phyloP scores from a whole-genome alignment of 176 grass and related monocot genomes.

The Oryza rufipogon region DNA sequence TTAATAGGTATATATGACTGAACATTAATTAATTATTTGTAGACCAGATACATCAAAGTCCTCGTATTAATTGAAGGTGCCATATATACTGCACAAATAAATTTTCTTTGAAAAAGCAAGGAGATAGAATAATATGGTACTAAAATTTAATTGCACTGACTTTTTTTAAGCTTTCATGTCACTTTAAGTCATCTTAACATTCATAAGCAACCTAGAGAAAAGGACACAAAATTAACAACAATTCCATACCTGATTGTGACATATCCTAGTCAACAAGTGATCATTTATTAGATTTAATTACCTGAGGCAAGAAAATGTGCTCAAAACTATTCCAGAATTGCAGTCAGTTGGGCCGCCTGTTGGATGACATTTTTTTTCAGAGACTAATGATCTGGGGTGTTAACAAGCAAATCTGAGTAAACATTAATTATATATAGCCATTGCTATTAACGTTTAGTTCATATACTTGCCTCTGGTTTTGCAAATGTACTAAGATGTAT shows the following conservation, averaged over 20 bases:
- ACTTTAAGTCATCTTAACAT: conserved; percentile 15
- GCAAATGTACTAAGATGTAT: not conserved
- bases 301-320: not conserved
- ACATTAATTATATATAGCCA: not conserved
- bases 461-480: not conserved
- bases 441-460: not conserved
- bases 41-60: conserved; percentile 11
- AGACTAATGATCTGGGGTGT: not conserved
- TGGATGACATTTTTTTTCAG: not conserved
- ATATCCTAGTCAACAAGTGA: conserved; percentile 5
- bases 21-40: conserved; percentile 13
- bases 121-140: not conserved
- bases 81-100: not conserved
- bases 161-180: conserved; percentile 19
- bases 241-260: conserved; percentile 27
- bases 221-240: conserved; percentile 14
- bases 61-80: not conserved
- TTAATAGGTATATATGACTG: not conserved
- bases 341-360: not conserved
- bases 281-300: not conserved
- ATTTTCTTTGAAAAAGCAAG: not conserved
- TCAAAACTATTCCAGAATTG: not conserved
- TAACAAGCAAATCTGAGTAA: not conserved
- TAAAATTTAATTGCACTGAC: not conserved
- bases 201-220: conserved; percentile 6